Evolutionary conservation across 257 asterid species (phyloP).

Genomic region (Oldenlandia corymbosa): DNA sequence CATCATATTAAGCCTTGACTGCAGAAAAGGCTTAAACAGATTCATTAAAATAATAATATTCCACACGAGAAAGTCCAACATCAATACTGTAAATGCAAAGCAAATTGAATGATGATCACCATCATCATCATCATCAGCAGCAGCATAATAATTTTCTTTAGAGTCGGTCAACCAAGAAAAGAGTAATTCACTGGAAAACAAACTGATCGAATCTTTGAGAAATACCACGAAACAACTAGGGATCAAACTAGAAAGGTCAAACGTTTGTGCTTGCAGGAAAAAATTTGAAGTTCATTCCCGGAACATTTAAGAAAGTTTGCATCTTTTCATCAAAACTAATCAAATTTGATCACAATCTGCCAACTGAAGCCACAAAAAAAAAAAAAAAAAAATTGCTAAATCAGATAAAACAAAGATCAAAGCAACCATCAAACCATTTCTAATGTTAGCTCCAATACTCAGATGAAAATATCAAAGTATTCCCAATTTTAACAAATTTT

Average conservation of each 20-base stretch:
- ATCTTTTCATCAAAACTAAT: neutral
- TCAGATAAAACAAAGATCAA: conserved; percentile 3
- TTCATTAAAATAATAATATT: neutral
- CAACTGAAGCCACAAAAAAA: neutral
- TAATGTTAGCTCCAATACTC: too few species aligned
- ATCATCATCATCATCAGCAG: neutral
- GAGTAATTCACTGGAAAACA: neutral
- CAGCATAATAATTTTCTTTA: neutral
- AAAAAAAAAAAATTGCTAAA: too few species aligned
- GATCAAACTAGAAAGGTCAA: conserved; percentile 5
- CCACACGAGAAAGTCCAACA: conserved; percentile 3
- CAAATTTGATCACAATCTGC: neutral
- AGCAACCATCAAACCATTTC: neutral
- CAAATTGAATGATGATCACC: neutral
- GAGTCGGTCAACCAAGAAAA: neutral
- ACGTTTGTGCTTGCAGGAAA: neutral
- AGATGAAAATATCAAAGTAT: too few species aligned
- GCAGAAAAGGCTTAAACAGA: neutral
- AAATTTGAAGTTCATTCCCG: neutral
- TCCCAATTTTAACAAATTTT: too few species aligned
- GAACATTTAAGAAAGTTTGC: neutral
- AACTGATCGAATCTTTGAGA: conserved; percentile 3
- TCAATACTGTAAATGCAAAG: neutral
- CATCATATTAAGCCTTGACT: neutral
- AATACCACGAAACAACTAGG: neutral